Percentiles rank a stretch among this genome's conserved stretches.
Conservation (phyloP, 805 yeast species). For the Candida ulmi region DNA sequence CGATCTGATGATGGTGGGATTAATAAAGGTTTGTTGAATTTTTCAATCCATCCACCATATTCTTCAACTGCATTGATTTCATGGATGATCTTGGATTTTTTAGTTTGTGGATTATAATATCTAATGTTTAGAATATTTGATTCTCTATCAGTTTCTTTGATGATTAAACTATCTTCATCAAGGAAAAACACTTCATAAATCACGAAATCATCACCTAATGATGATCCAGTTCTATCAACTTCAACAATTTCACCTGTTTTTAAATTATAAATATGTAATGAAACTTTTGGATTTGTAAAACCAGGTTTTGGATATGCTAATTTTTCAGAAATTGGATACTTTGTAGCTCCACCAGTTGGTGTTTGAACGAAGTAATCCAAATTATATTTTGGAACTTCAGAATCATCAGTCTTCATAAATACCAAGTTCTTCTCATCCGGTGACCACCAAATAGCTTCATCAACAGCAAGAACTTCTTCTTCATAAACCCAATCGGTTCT, state of each 20-base stretch:
- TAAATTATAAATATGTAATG: conserved; percentile 40
- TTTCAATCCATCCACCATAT: conserved; percentile 73
- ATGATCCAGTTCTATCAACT: conserved; percentile 17
- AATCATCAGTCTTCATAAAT: conserved; percentile 63
- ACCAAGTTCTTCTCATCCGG: conserved; percentile 61
- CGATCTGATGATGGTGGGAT: conserved; percentile 44
- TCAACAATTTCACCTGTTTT: conserved; percentile 26
- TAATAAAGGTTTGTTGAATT: conserved; percentile 50
- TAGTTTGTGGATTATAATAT: conserved; percentile 30
- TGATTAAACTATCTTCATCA: conserved; percentile 42
- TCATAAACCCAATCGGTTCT: conserved; percentile 94
- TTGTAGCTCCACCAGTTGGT: conserved; percentile 30
- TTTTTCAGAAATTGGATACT: conserved; percentile 54
- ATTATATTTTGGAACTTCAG: conserved; percentile 62
- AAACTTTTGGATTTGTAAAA: conserved; percentile 63
- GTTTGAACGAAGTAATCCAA: conserved; percentile 68
- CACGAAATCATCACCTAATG: conserved; percentile 40
- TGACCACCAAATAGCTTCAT: conserved; percentile 83
- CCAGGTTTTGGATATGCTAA: conserved; percentile 86
- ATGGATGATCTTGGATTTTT: conserved; percentile 36
- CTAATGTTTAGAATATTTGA: conserved; percentile 57
- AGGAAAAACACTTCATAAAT: conserved; percentile 69
- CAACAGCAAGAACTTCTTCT: conserved; percentile 74
- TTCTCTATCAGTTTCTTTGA: conserved; percentile 59
- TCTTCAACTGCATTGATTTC: conserved; percentile 35